phyloP scores from a whole-genome alignment of 345 rosid genomes.

The Mallotus nudiflorus region DNA sequence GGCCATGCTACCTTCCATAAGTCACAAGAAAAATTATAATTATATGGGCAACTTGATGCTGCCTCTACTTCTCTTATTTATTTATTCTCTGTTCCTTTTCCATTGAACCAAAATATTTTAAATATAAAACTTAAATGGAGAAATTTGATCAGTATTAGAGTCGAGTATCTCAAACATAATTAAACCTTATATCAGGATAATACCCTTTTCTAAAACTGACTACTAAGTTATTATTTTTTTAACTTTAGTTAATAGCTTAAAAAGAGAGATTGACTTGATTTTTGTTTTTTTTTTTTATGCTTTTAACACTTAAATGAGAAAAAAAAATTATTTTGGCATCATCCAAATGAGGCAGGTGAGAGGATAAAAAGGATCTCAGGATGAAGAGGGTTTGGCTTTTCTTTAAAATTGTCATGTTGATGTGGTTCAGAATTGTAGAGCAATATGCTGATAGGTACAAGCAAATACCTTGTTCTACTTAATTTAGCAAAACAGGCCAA shows the following conservation, averaged over 20 bases:
- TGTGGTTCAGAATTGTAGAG: background rate
- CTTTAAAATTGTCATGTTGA: background rate
- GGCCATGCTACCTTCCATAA: conserved; percentile 12
- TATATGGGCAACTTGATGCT: conserved; percentile 13
- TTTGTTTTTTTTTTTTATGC: too few relatives aligned
- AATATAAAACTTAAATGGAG: too few relatives aligned
- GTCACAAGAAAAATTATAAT: background rate
- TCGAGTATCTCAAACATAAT: too few relatives aligned
- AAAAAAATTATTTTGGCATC: background rate
- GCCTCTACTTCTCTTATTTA: background rate
- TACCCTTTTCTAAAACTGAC: too few relatives aligned
- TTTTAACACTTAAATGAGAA: too few relatives aligned
- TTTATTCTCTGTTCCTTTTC: background rate
- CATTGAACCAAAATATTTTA: too few relatives aligned
- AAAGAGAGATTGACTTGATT: too few relatives aligned
- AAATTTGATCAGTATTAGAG: too few relatives aligned
- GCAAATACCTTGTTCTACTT: background rate
- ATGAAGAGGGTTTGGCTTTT: background rate
- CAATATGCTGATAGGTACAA: background rate
- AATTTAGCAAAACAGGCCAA: conserved; percentile 2
- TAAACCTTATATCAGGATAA: too few relatives aligned
- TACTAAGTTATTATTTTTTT: too few relatives aligned
- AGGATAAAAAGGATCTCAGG: background rate
- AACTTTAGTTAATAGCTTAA: too few relatives aligned
- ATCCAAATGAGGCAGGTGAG: background rate